Conservation (phyloP, 805 yeast genomes). For the Zygotorulaspora sp. region DNA sequence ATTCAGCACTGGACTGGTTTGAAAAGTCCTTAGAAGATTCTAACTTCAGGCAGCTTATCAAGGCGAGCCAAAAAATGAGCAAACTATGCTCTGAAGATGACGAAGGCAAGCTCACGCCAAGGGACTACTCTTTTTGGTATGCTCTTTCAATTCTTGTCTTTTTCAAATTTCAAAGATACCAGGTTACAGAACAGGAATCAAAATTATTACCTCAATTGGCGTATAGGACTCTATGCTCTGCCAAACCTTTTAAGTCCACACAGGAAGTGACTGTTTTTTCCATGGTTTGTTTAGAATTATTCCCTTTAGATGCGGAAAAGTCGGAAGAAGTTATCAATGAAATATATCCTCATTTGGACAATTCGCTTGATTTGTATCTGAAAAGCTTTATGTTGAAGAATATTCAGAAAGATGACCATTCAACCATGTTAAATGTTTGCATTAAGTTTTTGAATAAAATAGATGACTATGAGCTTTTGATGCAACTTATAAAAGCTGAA, state of each 20-base stretch:
- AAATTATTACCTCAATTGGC: conserved; percentile 59
- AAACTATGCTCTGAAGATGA: conserved; percentile 37
- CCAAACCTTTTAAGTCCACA: conserved; percentile 48
- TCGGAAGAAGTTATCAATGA: conserved; percentile 36
- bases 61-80: conserved; percentile 42
- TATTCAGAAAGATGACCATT: conserved; percentile 44
- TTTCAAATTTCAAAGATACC: conserved; percentile 39
- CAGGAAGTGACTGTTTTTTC: conserved; percentile 66
- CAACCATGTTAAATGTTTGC: conserved; percentile 40
- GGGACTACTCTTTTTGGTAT: conserved; percentile 47
- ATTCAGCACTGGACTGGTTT: conserved; percentile 54
- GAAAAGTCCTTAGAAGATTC: conserved; percentile 43
- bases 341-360: conserved; percentile 32
- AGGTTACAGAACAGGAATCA: conserved; percentile 42
- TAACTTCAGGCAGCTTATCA: conserved; percentile 51
- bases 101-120: conserved; percentile 18
- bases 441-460: conserved; percentile 44
- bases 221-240: conserved; percentile 47
- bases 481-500: conserved; percentile 51
- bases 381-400: conserved; percentile 50
- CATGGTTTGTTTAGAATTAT: conserved; percentile 41
- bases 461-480: conserved; percentile 57
- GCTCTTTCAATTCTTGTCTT: conserved; percentile 44
- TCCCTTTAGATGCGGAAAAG: conserved; percentile 29
- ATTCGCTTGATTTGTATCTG: conserved; percentile 55